Base-by-base conservation (phyloP, 495 filamentous ascomycete species). In the Clohesyomyces aquaticus region DNA sequence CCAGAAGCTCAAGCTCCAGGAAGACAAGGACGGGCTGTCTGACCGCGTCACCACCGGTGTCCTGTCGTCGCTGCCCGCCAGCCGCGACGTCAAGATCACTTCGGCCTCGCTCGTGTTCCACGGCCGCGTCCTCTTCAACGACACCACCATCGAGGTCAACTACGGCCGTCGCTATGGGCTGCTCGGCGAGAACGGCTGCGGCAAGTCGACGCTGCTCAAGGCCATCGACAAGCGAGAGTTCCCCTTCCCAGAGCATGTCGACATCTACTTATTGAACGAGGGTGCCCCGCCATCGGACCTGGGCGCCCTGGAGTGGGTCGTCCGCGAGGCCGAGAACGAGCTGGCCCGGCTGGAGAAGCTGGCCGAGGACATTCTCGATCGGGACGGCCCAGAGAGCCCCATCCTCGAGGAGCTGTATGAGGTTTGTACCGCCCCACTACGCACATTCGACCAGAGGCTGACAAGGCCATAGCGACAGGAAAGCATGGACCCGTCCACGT, bases 401-500 rank as follows among this genome's bases (percentile, higher is more conserved):
- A 82, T 94, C n/a, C 77, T 99, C 23, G 89, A 94, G 78, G 93
- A 97, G 77, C 79, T 99, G 32, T 99, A 99, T 71, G 94, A 99
- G 77, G 93, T 96, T 83, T 70, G 88, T 80, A 27, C 1, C 23
- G 41, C 18, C 55, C 11, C 1, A 18, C 51, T 54, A 8, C 21
- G 27, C 18, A 9, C 18, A 16, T 27, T n/a, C 11, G 18, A 23
- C 11, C 1, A 19, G 21, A 43, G 29, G 23, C 47, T 67, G 70
- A 64, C 70, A 43, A 23, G 0, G 46, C 22, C 9, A 27, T 57
- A 97, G 93, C 91, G 92, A 76, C 96, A 98, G 83, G 94, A 99
- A 79, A 88, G 86, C 77, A 97, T 99, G 95, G 94, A 99, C 70
- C 95, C 94, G 46, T 96, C 93, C n/a, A 99, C 94, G n/a, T 99